Percentiles rank a stretch among this genome's conserved stretches.
Evolutionary conservation across 345 rosid species (phyloP).

Genomic region (Ceriops decandra): DNA sequence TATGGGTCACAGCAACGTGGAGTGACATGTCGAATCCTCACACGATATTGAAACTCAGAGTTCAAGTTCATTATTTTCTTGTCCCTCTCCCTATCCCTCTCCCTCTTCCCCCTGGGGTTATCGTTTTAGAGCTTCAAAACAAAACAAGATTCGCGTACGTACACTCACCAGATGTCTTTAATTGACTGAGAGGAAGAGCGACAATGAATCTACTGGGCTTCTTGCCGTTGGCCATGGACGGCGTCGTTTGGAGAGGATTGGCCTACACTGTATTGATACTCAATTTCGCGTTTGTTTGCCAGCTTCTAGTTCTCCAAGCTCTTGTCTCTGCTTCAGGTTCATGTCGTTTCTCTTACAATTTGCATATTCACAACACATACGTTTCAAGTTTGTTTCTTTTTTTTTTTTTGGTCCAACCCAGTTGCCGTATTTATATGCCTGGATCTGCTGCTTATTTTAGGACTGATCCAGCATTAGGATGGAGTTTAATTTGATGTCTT

Average conservation of each 20-base stretch:
- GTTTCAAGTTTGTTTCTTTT: not conserved
- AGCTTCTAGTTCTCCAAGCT: slow-evolving; percentile 84
- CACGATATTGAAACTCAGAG: not conserved
- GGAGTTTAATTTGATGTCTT: not conserved
- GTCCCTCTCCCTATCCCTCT: not conserved
- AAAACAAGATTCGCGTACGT: not conserved
- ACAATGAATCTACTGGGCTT: slow-evolving; percentile 38
- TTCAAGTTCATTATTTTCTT: too few relatives aligned
- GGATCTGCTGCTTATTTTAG: not conserved
- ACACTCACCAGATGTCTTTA: not conserved
- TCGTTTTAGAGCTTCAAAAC: too few relatives aligned
- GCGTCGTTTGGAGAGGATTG: slow-evolving; percentile 74
- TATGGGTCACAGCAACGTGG: slow-evolving; percentile 55
- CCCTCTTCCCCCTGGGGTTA: too few relatives aligned
- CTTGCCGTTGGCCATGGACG: slow-evolving; percentile 42
- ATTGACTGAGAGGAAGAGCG: not conserved
- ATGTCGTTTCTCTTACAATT: not conserved
- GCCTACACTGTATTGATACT: slow-evolving; percentile 54
- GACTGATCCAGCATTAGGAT: not conserved
- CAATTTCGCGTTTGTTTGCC: slow-evolving; percentile 73
- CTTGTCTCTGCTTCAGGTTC: slow-evolving; percentile 83
- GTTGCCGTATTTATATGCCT: not conserved
- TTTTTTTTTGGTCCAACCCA: too few relatives aligned
- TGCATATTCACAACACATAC: too few relatives aligned
- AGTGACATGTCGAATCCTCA: slow-evolving; percentile 24